phyloP scores from a whole-genome alignment of 192 early-diverging fungal species.

The Neocallimastix lanati region DNA sequence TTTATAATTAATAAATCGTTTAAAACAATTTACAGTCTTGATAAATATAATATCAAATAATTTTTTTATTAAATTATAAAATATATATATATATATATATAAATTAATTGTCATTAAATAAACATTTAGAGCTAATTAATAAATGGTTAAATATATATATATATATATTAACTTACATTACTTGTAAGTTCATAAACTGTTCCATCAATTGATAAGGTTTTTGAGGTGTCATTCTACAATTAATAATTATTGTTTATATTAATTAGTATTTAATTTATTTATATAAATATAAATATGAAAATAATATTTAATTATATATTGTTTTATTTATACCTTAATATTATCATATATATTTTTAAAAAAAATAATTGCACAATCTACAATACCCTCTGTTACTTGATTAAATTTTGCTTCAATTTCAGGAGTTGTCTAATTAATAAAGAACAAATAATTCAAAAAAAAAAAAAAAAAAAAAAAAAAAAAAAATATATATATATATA shows the following conservation, averaged over 20 bases:
- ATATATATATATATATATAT: too few relatives aligned
- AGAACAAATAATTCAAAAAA: too few relatives aligned
- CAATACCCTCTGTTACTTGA: not conserved
- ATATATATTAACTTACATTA: slow-evolving; percentile 27
- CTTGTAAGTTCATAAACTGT: slow-evolving; percentile 69
- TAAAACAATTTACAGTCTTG: slow-evolving; percentile 23
- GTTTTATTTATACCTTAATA: slow-evolving; percentile 34
- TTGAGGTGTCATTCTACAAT: slow-evolving; percentile 17
- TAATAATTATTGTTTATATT: too few relatives aligned
- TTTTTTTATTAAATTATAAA: too few relatives aligned
- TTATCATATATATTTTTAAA: slow-evolving; percentile 54
- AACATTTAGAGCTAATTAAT: too few relatives aligned
- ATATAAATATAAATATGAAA: too few relatives aligned
- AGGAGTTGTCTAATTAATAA: not conserved
- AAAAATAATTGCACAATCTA: slow-evolving; percentile 3
- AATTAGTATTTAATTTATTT: too few relatives aligned
- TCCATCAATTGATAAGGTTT: slow-evolving; percentile 49
- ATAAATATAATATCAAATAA: not conserved
- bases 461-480: too few relatives aligned
- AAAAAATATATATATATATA: not conserved
- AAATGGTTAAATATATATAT: too few relatives aligned
- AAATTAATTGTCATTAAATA: too few relatives aligned
- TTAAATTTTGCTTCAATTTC: not conserved
- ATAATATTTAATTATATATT: too few relatives aligned
- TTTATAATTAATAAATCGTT: slow-evolving; percentile 18